These are phyloP conservation scores for Xylaria hypoxylon DNA, from an alignment of 2,329 filamentous ascomycete species.

Conservation along the genomic window DNA sequence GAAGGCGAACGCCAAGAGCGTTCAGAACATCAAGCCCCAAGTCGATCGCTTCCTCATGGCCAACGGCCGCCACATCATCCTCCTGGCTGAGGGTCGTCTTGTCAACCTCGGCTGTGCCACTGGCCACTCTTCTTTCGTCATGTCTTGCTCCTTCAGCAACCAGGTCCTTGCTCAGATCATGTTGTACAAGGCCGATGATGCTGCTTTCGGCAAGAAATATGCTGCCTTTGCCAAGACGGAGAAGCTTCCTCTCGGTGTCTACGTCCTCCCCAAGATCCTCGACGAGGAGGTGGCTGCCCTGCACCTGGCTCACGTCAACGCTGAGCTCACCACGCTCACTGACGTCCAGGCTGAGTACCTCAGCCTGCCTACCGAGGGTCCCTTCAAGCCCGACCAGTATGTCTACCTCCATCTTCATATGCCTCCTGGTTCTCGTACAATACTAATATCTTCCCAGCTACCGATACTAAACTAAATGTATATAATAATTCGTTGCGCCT, in stretches of 20 bases:
- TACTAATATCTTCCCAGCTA: conserved; percentile 60
- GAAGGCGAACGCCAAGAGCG: conserved; percentile 93
- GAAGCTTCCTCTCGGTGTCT: conserved; percentile 92
- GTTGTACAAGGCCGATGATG: conserved; percentile 92
- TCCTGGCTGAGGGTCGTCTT: conserved; percentile 96
- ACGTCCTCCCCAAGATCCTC: conserved; percentile 97
- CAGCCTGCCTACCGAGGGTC: conserved; percentile 84
- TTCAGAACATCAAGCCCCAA: conserved; percentile 99
- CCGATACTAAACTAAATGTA: conserved; percentile 71
- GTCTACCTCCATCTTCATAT: conserved; percentile 45
- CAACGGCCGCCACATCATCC: conserved; percentile 96
- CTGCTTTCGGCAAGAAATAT: conserved; percentile 91
- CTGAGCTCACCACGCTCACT: conserved; percentile 88
- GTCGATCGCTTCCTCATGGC: conserved; percentile 97
- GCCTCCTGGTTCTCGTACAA: conserved; percentile 5
- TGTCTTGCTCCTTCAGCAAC: conserved; percentile 99
- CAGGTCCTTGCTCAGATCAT: conserved; percentile 99
- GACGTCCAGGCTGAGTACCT: conserved; percentile 94
- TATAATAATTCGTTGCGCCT: conserved; percentile 39
- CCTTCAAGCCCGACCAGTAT: conserved; percentile 96
- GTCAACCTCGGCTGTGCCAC: conserved; percentile 99
- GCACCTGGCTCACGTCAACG: conserved; percentile 93
- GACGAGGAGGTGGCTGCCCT: conserved; percentile 98
- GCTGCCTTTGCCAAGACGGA: conserved; percentile 93
- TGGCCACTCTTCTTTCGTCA: conserved; percentile 99